These are phyloP conservation scores for Thelonectria blattea DNA, from an alignment of 2,329 filamentous ascomycete genomes.

Conservation along the genomic window DNA sequence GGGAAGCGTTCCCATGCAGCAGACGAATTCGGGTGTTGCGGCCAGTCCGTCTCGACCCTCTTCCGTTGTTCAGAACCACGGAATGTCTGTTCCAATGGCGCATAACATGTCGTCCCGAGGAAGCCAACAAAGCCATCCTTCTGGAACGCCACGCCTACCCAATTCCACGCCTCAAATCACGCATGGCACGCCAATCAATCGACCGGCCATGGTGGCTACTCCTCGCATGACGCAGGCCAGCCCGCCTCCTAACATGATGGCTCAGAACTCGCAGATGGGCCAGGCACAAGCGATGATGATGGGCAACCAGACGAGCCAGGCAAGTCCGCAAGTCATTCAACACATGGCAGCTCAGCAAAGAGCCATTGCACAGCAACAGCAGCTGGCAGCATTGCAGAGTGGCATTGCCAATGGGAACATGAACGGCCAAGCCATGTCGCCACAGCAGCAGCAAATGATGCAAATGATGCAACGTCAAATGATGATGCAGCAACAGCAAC, in stretches of 20 bases:
- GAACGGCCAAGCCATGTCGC: constrained; percentile 45
- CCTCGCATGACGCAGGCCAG: constrained; percentile 69
- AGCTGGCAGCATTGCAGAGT: constrained; percentile 50
- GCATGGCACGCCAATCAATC: constrained; percentile 64
- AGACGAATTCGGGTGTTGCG: constrained; percentile 70
- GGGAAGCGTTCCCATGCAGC: constrained; percentile 67
- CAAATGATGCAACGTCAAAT: constrained; percentile 47
- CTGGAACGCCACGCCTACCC: constrained; percentile 67
- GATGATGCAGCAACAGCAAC: constrained; percentile 42
- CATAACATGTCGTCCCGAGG: constrained; percentile 68
- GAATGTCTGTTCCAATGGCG: constrained; percentile 65
- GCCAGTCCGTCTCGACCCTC: constrained; percentile 70
- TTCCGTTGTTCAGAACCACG: constrained; percentile 66
- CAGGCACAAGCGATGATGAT: constrained; percentile 56
- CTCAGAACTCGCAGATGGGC: constrained; percentile 61
- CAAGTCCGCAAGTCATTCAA: constrained; percentile 48
- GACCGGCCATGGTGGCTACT: constrained; percentile 59
- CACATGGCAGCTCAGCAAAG: constrained; percentile 58
- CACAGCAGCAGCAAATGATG: constrained; percentile 46
- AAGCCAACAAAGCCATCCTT: constrained; percentile 70
- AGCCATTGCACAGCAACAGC: constrained; percentile 53
- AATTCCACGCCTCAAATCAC: constrained; percentile 66
- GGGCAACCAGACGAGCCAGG: constrained; percentile 53
- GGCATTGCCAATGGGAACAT: constrained; percentile 45
- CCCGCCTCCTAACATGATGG: constrained; percentile 65